Evolutionary conservation across 495 filamentous ascomycete genomes (phyloP).

Genomic region (Talaromyces nanjingensis): DNA sequence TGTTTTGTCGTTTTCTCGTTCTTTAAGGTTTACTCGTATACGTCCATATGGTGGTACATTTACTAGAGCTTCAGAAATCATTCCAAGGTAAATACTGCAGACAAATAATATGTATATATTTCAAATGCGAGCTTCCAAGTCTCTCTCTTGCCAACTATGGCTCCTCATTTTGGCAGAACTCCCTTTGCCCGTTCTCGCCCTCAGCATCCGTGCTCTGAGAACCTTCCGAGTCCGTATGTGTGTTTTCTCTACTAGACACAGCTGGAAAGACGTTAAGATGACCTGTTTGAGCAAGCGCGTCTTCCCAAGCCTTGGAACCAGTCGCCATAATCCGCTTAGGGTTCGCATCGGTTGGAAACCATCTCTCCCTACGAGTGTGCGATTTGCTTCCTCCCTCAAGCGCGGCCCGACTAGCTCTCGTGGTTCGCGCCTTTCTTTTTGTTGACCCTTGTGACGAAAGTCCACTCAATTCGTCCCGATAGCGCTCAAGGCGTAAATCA

Average conservation of each 20-base stretch:
- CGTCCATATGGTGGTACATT: too few species aligned
- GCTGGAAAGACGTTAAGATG: slow-evolving; percentile 24
- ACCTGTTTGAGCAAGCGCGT: slow-evolving; percentile 31
- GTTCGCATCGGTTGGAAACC: slow-evolving; percentile 67
- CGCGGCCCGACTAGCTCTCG: slow-evolving; percentile 72
- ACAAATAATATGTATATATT: neutral
- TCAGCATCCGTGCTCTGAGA: slow-evolving; percentile 2
- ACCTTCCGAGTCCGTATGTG: slow-evolving; percentile 7
- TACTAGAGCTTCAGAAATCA: neutral
- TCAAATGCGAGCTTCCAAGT: neutral
- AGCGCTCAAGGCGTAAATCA: slow-evolving; percentile 61
- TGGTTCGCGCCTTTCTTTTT: slow-evolving; percentile 64
- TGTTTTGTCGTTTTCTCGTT: neutral
- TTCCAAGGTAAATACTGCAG: neutral
- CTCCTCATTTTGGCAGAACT: neutral
- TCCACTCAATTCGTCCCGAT: slow-evolving; percentile 55
- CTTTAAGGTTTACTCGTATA: neutral
- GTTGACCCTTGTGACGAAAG: slow-evolving; percentile 48
- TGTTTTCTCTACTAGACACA: neutral
- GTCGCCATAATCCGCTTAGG: slow-evolving; percentile 57
- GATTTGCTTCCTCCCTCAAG: slow-evolving; percentile 72
- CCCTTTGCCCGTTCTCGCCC: neutral
- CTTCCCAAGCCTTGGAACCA: slow-evolving; percentile 57
- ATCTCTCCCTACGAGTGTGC: slow-evolving; percentile 65
- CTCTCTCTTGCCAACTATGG: neutral